Evolutionary conservation across 495 filamentous ascomycete species (phyloP).

Genomic region (Tetracladium setigerum): DNA sequence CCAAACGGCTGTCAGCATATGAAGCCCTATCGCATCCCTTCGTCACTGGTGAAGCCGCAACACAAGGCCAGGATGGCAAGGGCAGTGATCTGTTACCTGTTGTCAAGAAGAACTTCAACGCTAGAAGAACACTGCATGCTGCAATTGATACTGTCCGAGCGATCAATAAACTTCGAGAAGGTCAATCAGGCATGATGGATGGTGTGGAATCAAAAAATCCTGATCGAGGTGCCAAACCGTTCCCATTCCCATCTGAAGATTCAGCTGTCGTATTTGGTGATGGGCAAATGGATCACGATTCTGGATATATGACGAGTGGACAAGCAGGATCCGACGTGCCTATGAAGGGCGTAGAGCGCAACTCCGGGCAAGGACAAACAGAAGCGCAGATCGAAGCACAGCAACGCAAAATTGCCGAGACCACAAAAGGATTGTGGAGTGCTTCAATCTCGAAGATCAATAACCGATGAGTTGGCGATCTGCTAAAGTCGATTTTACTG

Average conservation of each 20-base stretch:
- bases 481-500: too few relatives aligned
- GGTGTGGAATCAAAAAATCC: conserved; percentile 17
- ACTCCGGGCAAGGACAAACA: conserved; percentile 19
- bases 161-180: conserved; percentile 92
- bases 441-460: conserved; percentile 9
- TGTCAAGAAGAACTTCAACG: conserved; percentile 99
- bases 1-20: conserved; percentile 85
- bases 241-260: conserved; percentile 9
- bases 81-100: conserved; percentile 77
- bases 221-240: conserved; percentile 13
- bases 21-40: conserved; percentile 86
- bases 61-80: conserved; percentile 34
- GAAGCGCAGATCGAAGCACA: conserved; percentile 22
- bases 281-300: conserved; percentile 12
- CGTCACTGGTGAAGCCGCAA: conserved; percentile 50
- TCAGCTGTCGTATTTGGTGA: conserved; percentile 3
- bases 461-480: too few relatives aligned
- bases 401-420: conserved; percentile 19
- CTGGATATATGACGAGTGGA: conserved; percentile 10
- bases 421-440: conserved; percentile 20
- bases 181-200: conserved; percentile 43
- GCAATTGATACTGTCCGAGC: conserved; percentile 98
- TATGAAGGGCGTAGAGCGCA: conserved; percentile 13
- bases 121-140: conserved; percentile 83
- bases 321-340: background rate